Percentiles rank a stretch among this genome's conserved stretches.
These are phyloP conservation scores for Dendrobium huoshanense DNA, from an alignment of 106 monocot genomes.

Conservation along the genomic window DNA sequence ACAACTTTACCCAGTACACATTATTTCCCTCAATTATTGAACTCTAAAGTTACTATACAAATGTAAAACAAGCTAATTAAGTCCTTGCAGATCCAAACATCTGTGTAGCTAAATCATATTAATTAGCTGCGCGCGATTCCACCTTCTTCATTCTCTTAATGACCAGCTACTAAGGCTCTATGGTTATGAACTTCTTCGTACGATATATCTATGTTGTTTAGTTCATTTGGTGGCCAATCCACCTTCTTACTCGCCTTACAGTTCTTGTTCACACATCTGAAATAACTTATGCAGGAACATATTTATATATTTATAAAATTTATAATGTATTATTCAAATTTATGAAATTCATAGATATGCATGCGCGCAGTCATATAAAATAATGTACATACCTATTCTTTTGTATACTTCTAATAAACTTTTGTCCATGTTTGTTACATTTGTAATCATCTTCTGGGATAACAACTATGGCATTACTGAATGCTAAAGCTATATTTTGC, in stretches of 20 bases:
- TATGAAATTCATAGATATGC: background rate
- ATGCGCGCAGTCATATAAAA: background rate
- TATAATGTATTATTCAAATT: background rate
- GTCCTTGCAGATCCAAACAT: slow-evolving; percentile 8
- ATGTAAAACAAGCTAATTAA: no score
- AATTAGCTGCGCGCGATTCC: background rate
- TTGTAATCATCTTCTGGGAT: slow-evolving; percentile 37
- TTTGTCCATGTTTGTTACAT: slow-evolving; percentile 64
- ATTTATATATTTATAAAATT: background rate
- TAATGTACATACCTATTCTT: slow-evolving; percentile 27
- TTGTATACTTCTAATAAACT: slow-evolving; percentile 23
- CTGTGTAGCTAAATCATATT: slow-evolving; percentile 23
- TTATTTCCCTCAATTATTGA: no score
- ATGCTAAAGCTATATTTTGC: no score
- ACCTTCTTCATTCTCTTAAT: background rate
- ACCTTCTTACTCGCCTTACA: slow-evolving; percentile 48
- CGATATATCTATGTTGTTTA: no score
- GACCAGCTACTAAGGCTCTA: no score
- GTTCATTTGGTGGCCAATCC: slow-evolving; percentile 26
- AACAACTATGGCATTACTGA: no score
- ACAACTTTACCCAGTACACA: no score
- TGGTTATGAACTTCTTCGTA: no score
- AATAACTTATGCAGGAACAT: slow-evolving; percentile 32
- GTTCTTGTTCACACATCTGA: slow-evolving; percentile 30
- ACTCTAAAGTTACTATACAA: no score